Percentiles rank a stretch among this genome's conserved stretches.
Evolutionary conservation across 257 asterid genomes (phyloP).

Genomic region (Perilla frutescens): DNA sequence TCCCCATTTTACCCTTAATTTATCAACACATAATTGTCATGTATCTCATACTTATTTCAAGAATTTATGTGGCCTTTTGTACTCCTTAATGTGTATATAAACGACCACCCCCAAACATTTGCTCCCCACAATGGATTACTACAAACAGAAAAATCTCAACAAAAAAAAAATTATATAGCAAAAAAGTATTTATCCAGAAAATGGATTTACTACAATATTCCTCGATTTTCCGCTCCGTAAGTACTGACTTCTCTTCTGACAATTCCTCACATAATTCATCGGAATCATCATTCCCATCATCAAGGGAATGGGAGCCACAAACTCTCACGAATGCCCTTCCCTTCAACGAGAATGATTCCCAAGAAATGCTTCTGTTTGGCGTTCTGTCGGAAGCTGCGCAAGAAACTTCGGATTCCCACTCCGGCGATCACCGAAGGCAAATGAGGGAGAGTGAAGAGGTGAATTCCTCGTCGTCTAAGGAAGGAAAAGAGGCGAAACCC

Average conservation of each 20-base stretch:
- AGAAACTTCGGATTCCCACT: slow-evolving; percentile 43
- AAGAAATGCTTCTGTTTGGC: slow-evolving; percentile 47
- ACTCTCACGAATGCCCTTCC: slow-evolving; percentile 35
- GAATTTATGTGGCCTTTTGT: not conserved
- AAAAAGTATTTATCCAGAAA: not conserved
- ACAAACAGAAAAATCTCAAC: not conserved
- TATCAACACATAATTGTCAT: not conserved
- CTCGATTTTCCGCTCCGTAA: not conserved
- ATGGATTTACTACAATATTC: slow-evolving; percentile 30
- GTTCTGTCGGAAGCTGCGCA: slow-evolving; percentile 38
- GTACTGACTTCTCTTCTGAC: slow-evolving; percentile 32
- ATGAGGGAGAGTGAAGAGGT: slow-evolving; percentile 52
- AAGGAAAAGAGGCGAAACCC: slow-evolving; percentile 33
- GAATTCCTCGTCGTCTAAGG: slow-evolving; percentile 39
- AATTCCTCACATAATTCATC: slow-evolving; percentile 10
- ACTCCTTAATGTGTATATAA: slow-evolving; percentile 10
- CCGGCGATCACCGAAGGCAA: slow-evolving; percentile 30
- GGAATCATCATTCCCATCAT: not conserved
- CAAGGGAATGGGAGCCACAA: slow-evolving; percentile 29
- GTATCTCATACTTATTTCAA: not conserved
- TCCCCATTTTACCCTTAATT: slow-evolving; percentile 23
- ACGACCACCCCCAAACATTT: not conserved
- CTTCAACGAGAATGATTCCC: slow-evolving; percentile 54
- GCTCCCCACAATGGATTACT: slow-evolving; percentile 11
- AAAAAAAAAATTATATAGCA: not conserved